Base-by-base conservation (phyloP, 768 basidiomycete genomes). In the Lanmaoa pseudosensibilis region DNA sequence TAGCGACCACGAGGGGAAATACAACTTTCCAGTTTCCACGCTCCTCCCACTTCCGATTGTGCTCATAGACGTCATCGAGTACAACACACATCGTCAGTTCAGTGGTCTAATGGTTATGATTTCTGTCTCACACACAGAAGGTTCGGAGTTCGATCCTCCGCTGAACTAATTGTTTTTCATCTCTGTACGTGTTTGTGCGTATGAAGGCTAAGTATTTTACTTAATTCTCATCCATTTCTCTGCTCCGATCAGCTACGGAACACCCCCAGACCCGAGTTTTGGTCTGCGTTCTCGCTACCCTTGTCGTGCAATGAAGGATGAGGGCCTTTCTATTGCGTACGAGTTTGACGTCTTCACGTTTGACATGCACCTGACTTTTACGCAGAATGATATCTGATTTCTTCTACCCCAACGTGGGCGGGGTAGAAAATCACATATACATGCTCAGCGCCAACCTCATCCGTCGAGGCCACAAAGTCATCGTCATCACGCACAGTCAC, bases 401-500 rank as follows among this genome's bases (percentile, higher is more conserved):
- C 78, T 99, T 98, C 75, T 86, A 92, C 67, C 97, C 97, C 1
- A 80, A 83, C 55, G 88, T 95, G 3, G 97, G 97, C 4, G 97
- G 97, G 9, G 96, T 99, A 33, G 97, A 98, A 74, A 95, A 86
- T 57, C 94, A 97, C 71, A 95, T 98, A 37, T 98, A 92, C 74
- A 91, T 91, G 83, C 81, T 99, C 46, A 87, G 88, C 55, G 86
- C 89, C 19, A 87, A 88, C 46, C 84, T 98, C 40, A 83, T 94
- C 52, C 78, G 79, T 40, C 82, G 82, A 39, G 94, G 94, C 5
- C 95, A 99, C 73, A 93, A 90, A 73, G 94, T 99, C 53, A 87
- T 98, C 59, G 86, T 96, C 38, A 90, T 99, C 56, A 98, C 96
- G 0, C 97, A 99, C 68, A 86, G 90, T 56, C 92, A 96, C 66